Evolutionary conservation across 805 yeast genomes (phyloP).

Genomic region (Wickerhamomyces silvicola): DNA sequence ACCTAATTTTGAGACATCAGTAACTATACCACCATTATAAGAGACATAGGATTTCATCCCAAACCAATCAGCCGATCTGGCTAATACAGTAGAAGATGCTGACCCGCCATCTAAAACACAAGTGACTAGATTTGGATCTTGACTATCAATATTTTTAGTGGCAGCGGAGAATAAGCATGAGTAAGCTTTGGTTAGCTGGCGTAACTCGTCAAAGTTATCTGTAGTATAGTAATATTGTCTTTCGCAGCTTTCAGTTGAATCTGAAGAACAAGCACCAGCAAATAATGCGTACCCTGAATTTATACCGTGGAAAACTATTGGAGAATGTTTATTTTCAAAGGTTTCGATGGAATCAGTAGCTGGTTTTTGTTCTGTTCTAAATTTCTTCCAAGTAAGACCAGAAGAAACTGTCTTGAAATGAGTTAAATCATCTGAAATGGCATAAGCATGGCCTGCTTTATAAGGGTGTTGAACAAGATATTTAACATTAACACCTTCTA

Average conservation of each 20-base stretch:
- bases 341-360: slow-evolving; percentile 20
- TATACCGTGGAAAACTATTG: slow-evolving; percentile 33
- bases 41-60: slow-evolving; percentile 24
- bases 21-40: slow-evolving; percentile 26
- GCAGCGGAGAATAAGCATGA: slow-evolving; percentile 28
- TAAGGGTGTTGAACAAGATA: slow-evolving; percentile 32
- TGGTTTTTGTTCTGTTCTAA: slow-evolving; percentile 25
- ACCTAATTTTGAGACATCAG: slow-evolving; percentile 28
- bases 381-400: slow-evolving; percentile 36
- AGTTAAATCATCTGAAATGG: slow-evolving; percentile 24
- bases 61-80: slow-evolving; percentile 40
- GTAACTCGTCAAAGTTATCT: slow-evolving; percentile 36
- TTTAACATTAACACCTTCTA: slow-evolving; percentile 29
- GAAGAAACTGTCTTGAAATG: slow-evolving; percentile 35
- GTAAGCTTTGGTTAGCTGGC: slow-evolving; percentile 22
- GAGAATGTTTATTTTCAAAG: slow-evolving; percentile 14
- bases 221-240: slow-evolving; percentile 35
- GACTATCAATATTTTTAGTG: slow-evolving; percentile 17
- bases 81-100: slow-evolving; percentile 27
- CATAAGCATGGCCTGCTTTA: slow-evolving; percentile 32
- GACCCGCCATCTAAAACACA: slow-evolving; percentile 39
- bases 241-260: slow-evolving; percentile 26
- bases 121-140: slow-evolving; percentile 29
- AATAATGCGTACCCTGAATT: slow-evolving; percentile 31
- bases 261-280: slow-evolving; percentile 30